Base-by-base conservation (phyloP, 768 basidiomycete genomes). In the Leucosporidium creatinivorum region DNA sequence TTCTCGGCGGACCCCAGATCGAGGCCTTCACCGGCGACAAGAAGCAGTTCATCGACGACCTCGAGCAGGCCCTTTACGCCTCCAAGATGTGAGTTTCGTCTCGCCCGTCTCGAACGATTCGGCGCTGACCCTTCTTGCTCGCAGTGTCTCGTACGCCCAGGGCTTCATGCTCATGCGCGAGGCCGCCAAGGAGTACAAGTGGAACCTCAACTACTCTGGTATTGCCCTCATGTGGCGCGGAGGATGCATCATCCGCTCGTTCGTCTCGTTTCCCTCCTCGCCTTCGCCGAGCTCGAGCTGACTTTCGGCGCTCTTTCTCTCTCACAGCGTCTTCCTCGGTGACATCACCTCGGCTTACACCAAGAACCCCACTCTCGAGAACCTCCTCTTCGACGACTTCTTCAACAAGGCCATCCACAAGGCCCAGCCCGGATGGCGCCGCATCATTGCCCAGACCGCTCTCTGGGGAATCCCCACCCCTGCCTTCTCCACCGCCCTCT, bases 151-250 rank as follows among this genome's bases (percentile, higher is more conserved):
- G 36, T 99, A 99, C 83, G 91, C 94, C 7, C 96, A 99, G 81
- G 96, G 96, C 73, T 99, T 98, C 84, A 94, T 99, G 86, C 85
- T 99, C 76, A 96, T 99, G 93, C 85, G 96, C 73, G 89, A 97
- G 81, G 93, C 93, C 59, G 96, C 93, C 54, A 91, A 91, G 79
- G 93, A 96, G 84, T 79, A 80, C 78, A 73, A 73, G 72, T 99
- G 94, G 94, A 86, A 89, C 79, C 82, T 99, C 79, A 97, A 98
- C 84, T 94, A 94, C 78, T 87, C 93, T 75, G 93, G 93, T 69
- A 98, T 99, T 77, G 96, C 96, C 44, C 86, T 84, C 74, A 99
- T 99, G 93, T 99, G 96, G 96, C 91, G 94, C 76, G 96, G 96
- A 73, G 96, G 96, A 73, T 98, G 94, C 80, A 99, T 99, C 80